phyloP scores from a whole-genome alignment of 306 rosid genomes.

The Dryas octopetala region DNA sequence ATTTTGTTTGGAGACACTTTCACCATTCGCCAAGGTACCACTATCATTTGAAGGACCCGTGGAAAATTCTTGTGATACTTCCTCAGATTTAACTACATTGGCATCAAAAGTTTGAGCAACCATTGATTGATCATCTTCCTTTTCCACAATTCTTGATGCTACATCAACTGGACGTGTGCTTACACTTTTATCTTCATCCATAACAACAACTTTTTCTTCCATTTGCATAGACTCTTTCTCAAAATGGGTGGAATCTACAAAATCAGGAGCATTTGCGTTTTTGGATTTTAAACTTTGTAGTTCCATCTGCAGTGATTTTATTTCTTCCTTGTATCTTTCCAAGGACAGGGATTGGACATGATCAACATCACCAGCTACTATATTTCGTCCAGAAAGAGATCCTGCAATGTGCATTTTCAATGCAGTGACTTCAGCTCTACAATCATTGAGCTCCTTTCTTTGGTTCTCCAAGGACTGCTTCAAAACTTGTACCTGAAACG shows the following conservation, averaged over 20 bases:
- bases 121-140: conserved; percentile 41
- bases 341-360: conserved; percentile 46
- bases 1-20: conserved; percentile 38
- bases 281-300: conserved; percentile 61
- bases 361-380: conserved; percentile 40
- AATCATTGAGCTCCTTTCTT: conserved; percentile 74
- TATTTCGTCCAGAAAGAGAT: conserved; percentile 48
- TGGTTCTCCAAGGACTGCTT: conserved; percentile 78
- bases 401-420: conserved; percentile 85
- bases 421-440: conserved; percentile 85
- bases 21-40: conserved; percentile 35
- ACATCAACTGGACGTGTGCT: conserved; percentile 39
- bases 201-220: conserved; percentile 68
- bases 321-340: conserved; percentile 78
- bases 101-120: conserved; percentile 38
- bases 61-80: conserved; percentile 38
- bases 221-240: conserved; percentile 40
- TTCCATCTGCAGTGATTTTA: conserved; percentile 70
- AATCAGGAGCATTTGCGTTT: conserved; percentile 33
- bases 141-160: conserved; percentile 32
- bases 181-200: conserved; percentile 67
- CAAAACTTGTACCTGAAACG: conserved; percentile 65
- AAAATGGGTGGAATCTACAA: conserved; percentile 35
- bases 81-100: conserved; percentile 40
- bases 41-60: conserved; percentile 34